Base-by-base conservation (phyloP, 2,329 filamentous ascomycete genomes). In the Sarocladium kiliense region DNA sequence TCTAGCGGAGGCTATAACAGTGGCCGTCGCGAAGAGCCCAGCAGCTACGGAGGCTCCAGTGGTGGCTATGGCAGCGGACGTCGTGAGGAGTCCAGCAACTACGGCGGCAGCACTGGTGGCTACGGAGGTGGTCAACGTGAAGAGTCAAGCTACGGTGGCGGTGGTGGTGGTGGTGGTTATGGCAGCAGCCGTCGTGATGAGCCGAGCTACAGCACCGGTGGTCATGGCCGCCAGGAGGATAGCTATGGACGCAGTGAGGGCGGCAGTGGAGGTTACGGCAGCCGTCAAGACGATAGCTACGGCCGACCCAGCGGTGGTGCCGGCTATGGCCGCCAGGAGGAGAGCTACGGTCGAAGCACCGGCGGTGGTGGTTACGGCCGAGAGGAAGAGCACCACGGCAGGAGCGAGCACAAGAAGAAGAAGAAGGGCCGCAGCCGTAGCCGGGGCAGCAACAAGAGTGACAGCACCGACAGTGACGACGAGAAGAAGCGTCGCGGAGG, bases 61-160 rank as follows among this genome's bases (percentile, higher is more conserved):
- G 44, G 11, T 23, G 18, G 39, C 19, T 44, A 44, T 23, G 61
- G 34, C 57, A 61, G 30, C 63, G 61, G 55, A 63, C 58, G 55
- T 27, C 60, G 60, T 26, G 62, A 61, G 37, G 59, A 67, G 53
- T 63, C 66, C 30, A 19, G 65, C 50, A 57, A 62, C 30, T 59
- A 65, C 51, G 59, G 65, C 54, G 23, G 44, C 12, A 23, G n/a
- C 14, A 47, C 23, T 30, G 55, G 63, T 27, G 61, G 60, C 21
- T 59, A 62, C 41, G 53, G 60, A 42, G 61, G 58, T 18, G 54
- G 56, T 32, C 57, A 66, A 36, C 63, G 66, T 42, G 59, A 55
- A 2, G 44, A 47, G 25, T 47, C 44, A 7, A 23, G 44, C 25
- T 11, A 19, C 26, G 34, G 25, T 34, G 60, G 62, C 37, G 53